Conservation (phyloP, 202 grass and related monocot species). For the Zizania palustris region DNA sequence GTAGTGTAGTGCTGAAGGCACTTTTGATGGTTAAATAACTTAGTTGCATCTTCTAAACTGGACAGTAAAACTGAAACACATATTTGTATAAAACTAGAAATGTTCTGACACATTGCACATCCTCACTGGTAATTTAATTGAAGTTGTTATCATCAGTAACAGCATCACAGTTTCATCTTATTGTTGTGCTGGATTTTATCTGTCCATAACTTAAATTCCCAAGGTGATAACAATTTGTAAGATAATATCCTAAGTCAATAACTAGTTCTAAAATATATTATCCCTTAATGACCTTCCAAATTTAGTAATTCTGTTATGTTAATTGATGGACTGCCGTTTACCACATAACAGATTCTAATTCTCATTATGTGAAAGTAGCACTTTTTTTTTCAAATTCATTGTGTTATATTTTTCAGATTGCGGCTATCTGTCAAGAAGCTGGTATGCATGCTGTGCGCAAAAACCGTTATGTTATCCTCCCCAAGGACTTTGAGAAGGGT, state of each 20-base stretch:
- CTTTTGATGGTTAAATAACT: background rate
- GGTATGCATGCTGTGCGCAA: conserved; percentile 86
- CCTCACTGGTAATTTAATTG: background rate
- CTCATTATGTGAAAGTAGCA: background rate
- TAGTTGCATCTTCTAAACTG: background rate
- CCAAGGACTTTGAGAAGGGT: conserved; percentile 83
- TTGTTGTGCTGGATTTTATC: background rate
- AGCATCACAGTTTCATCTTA: background rate
- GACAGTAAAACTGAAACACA: background rate
- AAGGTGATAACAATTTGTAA: too few relatives aligned
- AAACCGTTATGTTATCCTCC: conserved; percentile 79
- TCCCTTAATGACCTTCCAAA: background rate
- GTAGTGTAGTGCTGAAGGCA: background rate
- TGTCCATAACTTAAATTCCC: background rate
- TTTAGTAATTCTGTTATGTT: background rate
- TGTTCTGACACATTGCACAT: background rate
- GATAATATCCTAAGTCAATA: background rate
- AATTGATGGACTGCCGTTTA: background rate
- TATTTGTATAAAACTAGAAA: background rate
- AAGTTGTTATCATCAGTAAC: background rate
- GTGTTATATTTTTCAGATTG: conserved; percentile 47
- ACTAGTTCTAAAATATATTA: background rate
- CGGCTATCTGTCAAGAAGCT: conserved; percentile 85
- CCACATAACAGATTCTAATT: background rate
- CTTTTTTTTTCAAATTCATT: background rate